Evolutionary conservation across 192 early-diverging fungal species (phyloP), one percentile per base, ranked within the genome.

Genomic region (Rhizoclosmatium sp.): DNA sequence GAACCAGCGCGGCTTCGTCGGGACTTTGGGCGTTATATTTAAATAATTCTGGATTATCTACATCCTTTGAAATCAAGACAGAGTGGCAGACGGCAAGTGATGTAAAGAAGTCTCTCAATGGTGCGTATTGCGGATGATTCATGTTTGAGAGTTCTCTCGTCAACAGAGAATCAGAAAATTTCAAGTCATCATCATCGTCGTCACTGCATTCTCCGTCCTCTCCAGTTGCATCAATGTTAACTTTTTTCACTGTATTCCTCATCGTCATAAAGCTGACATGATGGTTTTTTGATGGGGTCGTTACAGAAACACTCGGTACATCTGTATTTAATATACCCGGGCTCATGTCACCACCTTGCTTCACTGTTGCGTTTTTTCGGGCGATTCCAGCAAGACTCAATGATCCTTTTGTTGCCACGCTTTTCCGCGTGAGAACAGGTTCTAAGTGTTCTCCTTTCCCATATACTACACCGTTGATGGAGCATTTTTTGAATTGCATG

Each of bases 401-500:
- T 4, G 62, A 59, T 48, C 40, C 31, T 41, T 60, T 48, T 4
- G 59, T 42, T 61, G 47, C 31, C n/a, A 61, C 47, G n/a, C 51
- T n/a, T 2, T 45, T 70, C 31, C 71, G 21, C 4, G 56, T 10
- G 14, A 40, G 16, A 12, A 44, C 51, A 5, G 3, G 19, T 19
- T 49, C 1, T 0, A 0, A 7, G 51, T 71, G 69, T 39, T 71
- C 69, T 4, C 69, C 80, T 3, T 69, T 82, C 64, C 96, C 96
- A 78, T 97, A 97, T 10, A 93, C 84, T 16, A 91, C 85, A 16
- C 96, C 97, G 44, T 91, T 91, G 62, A 96, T 95, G 0, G 94
- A 93, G 83, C 96, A 97, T 80, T 94, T 93, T 60, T 93, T 92
- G 75, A 96, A 97, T 83, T 94, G 94, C 97, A 99, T 99, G 5